phyloP scores from a whole-genome alignment of 2,329 filamentous ascomycete species.

The Coniochaeta sp. region DNA sequence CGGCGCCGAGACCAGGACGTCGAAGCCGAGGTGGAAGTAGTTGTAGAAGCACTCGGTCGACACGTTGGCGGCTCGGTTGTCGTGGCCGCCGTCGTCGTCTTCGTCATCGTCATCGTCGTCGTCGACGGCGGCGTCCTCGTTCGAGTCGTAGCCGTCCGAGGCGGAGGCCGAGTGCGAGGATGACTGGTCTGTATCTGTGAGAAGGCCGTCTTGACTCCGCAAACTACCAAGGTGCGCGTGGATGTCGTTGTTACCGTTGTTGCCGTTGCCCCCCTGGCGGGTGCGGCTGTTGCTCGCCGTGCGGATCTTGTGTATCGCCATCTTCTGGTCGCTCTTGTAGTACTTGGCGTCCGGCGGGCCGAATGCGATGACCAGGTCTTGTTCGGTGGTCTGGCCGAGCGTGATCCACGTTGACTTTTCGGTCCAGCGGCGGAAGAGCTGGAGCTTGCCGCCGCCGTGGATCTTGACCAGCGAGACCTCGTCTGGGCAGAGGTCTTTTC shows the following conservation, averaged over 20 bases:
- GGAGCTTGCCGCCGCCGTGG: slow-evolving; percentile 69
- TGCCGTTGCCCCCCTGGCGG: slow-evolving; percentile 40
- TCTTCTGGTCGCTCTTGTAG: slow-evolving; percentile 79
- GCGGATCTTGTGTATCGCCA: slow-evolving; percentile 72
- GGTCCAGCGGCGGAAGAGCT: slow-evolving; percentile 67
- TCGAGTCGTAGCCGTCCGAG: slow-evolving; percentile 50
- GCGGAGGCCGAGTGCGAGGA: slow-evolving; percentile 59
- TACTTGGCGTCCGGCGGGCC: slow-evolving; percentile 93
- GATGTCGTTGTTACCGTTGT: slow-evolving; percentile 42
- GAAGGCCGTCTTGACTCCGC: slow-evolving; percentile 6
- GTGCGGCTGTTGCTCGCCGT: slow-evolving; percentile 44
- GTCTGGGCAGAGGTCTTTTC: slow-evolving; percentile 74
- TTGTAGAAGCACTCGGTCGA: slow-evolving; percentile 87
- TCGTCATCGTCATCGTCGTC: slow-evolving; percentile 56
- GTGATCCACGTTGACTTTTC: slow-evolving; percentile 61
- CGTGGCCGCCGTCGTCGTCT: slow-evolving; percentile 52
- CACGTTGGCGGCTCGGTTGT: slow-evolving; percentile 43
- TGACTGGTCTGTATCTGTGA: slow-evolving; percentile 68
- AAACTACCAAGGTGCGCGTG: neutral
- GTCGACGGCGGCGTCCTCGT: slow-evolving; percentile 50
- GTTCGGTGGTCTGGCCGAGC: slow-evolving; percentile 81
- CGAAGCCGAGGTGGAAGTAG: slow-evolving; percentile 93
- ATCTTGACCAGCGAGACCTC: slow-evolving; percentile 79
- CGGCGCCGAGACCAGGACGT: slow-evolving; percentile 80
- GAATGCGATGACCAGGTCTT: slow-evolving; percentile 84